Percentiles rank a stretch among this genome's conserved stretches.
These are phyloP conservation scores for Saturnispora silvae DNA, from an alignment of 805 yeast genomes.

Conservation along the genomic window DNA sequence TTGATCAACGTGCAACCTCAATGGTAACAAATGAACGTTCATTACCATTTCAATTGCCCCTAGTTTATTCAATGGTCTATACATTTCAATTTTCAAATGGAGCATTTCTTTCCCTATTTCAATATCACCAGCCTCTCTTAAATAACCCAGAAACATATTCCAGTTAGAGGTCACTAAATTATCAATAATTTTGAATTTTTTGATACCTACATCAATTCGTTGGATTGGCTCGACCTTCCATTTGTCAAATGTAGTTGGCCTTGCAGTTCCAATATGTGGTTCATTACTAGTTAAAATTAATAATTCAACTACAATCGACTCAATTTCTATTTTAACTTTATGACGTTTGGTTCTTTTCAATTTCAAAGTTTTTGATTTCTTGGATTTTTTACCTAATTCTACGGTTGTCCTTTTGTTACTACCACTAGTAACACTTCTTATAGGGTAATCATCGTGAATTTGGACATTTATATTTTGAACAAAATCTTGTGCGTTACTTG, in stretches of 20 bases:
- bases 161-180: constrained; percentile 82
- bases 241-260: constrained; percentile 19
- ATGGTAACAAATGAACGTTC: constrained; percentile 50
- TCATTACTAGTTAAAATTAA: constrained; percentile 32
- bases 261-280: constrained; percentile 22
- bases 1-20: constrained; percentile 82
- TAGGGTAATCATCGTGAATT: neutral
- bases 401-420: constrained; percentile 9
- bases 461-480: constrained; percentile 23
- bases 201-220: constrained; percentile 37
- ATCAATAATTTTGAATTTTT: constrained; percentile 55
- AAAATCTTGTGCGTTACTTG: constrained; percentile 34
- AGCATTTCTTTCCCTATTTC: constrained; percentile 62
- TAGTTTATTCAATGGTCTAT: constrained; percentile 52
- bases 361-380: constrained; percentile 32
- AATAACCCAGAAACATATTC: constrained; percentile 70
- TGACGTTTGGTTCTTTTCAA: constrained; percentile 56
- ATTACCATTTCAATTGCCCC: constrained; percentile 62
- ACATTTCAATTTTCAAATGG: constrained; percentile 38
- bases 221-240: constrained; percentile 36
- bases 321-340: constrained; percentile 47
- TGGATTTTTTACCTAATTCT: constrained; percentile 24
- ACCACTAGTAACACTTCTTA: no score
- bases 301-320: constrained; percentile 40
- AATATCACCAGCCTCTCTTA: constrained; percentile 60